These are phyloP conservation scores for Rhodomyrtus psidioides DNA, from an alignment of 441 rosid species.

Conservation along the genomic window DNA sequence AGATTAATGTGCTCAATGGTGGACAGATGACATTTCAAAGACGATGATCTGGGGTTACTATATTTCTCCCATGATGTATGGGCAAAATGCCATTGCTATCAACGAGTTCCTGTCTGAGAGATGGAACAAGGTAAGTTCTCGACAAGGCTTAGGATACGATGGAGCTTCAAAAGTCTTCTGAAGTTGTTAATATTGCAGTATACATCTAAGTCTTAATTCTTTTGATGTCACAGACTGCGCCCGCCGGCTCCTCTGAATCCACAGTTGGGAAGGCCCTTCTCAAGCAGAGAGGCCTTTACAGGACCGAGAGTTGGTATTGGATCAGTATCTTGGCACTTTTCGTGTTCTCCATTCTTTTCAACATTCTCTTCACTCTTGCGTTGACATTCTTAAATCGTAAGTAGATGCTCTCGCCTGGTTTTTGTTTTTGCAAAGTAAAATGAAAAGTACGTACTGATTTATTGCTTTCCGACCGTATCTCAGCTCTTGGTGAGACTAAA, in stretches of 20 bases:
- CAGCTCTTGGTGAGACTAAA: background rate
- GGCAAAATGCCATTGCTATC: slow-evolving; percentile 80
- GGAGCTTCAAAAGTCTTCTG: background rate
- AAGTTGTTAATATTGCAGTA: background rate
- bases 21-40: background rate
- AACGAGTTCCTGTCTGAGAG: slow-evolving; percentile 79
- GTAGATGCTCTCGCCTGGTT: background rate
- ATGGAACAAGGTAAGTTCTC: slow-evolving; percentile 3
- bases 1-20: background rate
- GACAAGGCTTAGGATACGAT: background rate
- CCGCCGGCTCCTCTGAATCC: background rate
- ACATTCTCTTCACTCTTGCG: background rate
- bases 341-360: background rate
- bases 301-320: background rate
- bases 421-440: background rate
- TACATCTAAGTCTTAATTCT: background rate
- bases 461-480: background rate
- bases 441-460: background rate
- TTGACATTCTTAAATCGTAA: background rate
- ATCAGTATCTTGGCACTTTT: background rate
- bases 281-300: background rate
- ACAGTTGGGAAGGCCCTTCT: background rate
- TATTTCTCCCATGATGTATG: slow-evolving; percentile 87
- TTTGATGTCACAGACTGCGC: background rate
- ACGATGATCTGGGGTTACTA: slow-evolving; percentile 29